Evolutionary conservation across 2,329 filamentous ascomycete species (phyloP), one percentile per base, ranked within the genome.

Genomic region (Penicillium hesseltinei): DNA sequence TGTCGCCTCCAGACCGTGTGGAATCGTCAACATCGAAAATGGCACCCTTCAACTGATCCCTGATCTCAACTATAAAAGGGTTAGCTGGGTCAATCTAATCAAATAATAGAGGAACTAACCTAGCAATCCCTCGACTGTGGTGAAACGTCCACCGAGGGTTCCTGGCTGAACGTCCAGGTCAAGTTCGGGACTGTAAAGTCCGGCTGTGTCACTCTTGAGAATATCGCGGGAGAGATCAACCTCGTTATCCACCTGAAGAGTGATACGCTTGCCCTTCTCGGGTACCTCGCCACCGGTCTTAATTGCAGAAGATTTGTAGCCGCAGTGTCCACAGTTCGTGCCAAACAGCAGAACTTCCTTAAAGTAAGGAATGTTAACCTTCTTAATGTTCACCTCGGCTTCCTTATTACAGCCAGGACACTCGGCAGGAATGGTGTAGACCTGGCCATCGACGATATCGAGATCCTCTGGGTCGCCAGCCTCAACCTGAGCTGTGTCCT

Each of bases 261-360:
- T 92, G 66, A 97, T 95, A 65, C 87, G 88, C 74, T 89, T 89
- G 60, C 94, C 94, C 71, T 89, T 86, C 54, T 88, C 88, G 9
- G 94, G 94, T 23, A 99, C 88, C 69, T 89, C 92, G 54, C 94
- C 94, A 63, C 94, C 94, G 1, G 94, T 97, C 82, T 97, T 97
- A 72, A 99, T 91, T 74, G 99, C 94, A 75, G 96, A 97, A 66
- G 89, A 94, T 61, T 91, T 88, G 80, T 97, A 96, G 57, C 93
- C 93, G 73, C 94, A 99, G 74, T 88, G 83, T 29, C 93, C 88
- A 77, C 94, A 99, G 29, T 91, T 88, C 2, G 93, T 97, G 66
- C 88, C 92, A 90, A 96, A 97, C 67, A 99, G 82, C 40, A 97
- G 88, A 3, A 99, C 94, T 71, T 97, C 91, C 78, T 97, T 96